phyloP scores from a whole-genome alignment of 352 stramenopile genomes.

The Pythium brachiatum region DNA sequence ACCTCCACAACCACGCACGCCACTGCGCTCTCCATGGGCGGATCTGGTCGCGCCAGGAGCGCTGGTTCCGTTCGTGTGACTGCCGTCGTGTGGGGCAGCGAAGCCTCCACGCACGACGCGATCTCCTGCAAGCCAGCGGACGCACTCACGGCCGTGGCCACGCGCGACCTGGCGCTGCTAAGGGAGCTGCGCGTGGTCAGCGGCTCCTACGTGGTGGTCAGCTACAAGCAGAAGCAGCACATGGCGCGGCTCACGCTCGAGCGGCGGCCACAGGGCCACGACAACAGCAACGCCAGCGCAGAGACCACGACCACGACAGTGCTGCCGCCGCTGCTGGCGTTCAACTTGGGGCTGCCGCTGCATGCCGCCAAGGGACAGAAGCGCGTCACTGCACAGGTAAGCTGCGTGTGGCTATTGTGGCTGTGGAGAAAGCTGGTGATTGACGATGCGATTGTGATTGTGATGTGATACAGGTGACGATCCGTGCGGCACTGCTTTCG shows the following conservation, averaged over 20 bases:
- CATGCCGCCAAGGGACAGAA: slow-evolving; percentile 26
- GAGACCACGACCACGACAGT: slow-evolving; percentile 24
- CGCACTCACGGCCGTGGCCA: slow-evolving; percentile 8
- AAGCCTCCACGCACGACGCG: not conserved
- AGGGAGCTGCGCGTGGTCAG: slow-evolving; percentile 19
- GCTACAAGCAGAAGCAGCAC: not conserved
- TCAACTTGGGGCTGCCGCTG: slow-evolving; percentile 66
- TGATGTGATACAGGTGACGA: slow-evolving; percentile 28
- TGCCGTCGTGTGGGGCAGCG: slow-evolving; percentile 20
- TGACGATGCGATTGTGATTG: not conserved
- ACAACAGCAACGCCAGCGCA: not conserved
- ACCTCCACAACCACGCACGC: not conserved
- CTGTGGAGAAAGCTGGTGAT: not conserved
- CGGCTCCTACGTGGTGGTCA: slow-evolving; percentile 22
- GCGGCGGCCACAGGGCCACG: not conserved
- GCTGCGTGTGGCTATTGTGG: not conserved
- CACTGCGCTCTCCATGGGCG: slow-evolving; percentile 3
- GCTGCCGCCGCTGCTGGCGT: slow-evolving; percentile 69
- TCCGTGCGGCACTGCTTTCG: slow-evolving; percentile 35
- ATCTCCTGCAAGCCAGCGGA: not conserved
- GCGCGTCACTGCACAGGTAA: slow-evolving; percentile 33
- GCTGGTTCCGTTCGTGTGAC: slow-evolving; percentile 6
- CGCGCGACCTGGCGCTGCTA: slow-evolving; percentile 17
- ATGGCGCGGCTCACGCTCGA: slow-evolving; percentile 16
- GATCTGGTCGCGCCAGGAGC: not conserved